Evolutionary conservation across 306 rosid genomes (phyloP), one percentile per base, ranked within the genome.

Genomic region (Ormosia emarginata): DNA sequence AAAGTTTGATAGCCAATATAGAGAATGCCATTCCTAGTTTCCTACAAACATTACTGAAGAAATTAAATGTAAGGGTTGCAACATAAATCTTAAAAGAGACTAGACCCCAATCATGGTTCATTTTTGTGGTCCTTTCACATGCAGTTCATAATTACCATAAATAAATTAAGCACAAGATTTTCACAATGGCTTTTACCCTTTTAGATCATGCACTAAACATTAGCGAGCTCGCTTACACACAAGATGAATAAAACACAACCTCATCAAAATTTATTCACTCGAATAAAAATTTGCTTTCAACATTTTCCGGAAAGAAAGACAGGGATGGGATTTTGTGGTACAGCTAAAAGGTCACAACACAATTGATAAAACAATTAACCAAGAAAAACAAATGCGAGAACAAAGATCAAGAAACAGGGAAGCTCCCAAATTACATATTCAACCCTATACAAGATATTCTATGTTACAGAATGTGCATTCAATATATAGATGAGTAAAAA

Each of bases 381-480:
- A 79, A 72, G 71, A 57, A 84, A 86, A 86, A 87, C 41, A 89
- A 71, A 75, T 75, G 81, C 85, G 72, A 46, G 71, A 85, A 77
- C 87, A 86, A 87, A 90, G 85, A 85, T 84, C 81, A 75, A 79
- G 82, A 88, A 89, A 88, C 83, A 82, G 73, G 83, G 81, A 87
- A 86, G 82, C 90, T 84, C 88, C 88, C 95, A 91, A 88, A 86
- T 83, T 87, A 83, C 87, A 75, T 67, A 83, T 67, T 89, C 88
- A 92, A 87, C 75, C 87, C 97, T 96, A 90, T 96, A 96, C 99
- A 96, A 84, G 93, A 88, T 83, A 86, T 82, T 86, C 90, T 92
- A 96, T 88, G 95, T 90, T 93, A 96, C 98, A 91, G 75, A 92
- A 87, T 89, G 94, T 86, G 90, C 89, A 89, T 71, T 65, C 79